phyloP scores from a whole-genome alignment of 2,329 filamentous ascomycete genomes.

The Penicillium sclerotigenum region DNA sequence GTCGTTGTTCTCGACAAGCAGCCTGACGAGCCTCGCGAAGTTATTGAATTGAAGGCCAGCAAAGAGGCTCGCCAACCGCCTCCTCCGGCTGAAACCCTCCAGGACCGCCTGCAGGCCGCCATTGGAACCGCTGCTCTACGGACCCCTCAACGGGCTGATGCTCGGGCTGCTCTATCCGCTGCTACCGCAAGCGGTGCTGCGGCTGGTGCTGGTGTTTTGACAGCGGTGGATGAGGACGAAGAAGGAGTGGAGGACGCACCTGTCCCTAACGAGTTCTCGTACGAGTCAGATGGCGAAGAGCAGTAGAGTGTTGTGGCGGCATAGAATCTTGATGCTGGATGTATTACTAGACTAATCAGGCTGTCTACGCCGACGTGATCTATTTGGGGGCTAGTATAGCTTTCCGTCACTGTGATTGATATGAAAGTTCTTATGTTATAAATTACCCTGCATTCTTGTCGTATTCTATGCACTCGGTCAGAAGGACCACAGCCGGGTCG shows the following conservation, averaged over 20 bases:
- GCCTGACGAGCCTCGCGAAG: slow-evolving; percentile 71
- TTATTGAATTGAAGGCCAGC: slow-evolving; percentile 90
- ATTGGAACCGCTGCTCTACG: slow-evolving; percentile 34
- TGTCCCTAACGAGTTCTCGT: slow-evolving; percentile 47
- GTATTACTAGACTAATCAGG: slow-evolving; percentile 40
- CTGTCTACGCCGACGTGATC: slow-evolving; percentile 25
- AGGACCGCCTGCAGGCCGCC: slow-evolving; percentile 44
- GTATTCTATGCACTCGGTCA: not conserved
- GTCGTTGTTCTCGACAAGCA: slow-evolving; percentile 84
- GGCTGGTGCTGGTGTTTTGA: slow-evolving; percentile 75
- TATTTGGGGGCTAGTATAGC: slow-evolving; percentile 16
- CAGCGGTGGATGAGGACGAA: slow-evolving; percentile 73
- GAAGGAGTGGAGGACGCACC: slow-evolving; percentile 49
- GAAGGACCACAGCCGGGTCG: too few species aligned
- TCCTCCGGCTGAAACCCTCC: slow-evolving; percentile 40
- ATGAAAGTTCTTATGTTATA: slow-evolving; percentile 19
- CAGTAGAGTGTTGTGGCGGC: slow-evolving; percentile 19
- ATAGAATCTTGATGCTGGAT: slow-evolving; percentile 26
- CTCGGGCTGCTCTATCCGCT: slow-evolving; percentile 20
- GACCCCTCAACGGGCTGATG: slow-evolving; percentile 33
- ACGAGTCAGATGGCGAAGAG: slow-evolving; percentile 44
- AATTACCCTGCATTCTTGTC: not conserved
- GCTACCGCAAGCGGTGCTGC: slow-evolving; percentile 57
- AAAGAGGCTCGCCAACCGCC: slow-evolving; percentile 55
- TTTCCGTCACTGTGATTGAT: slow-evolving; percentile 17